phyloP scores from a whole-genome alignment of 345 rosid species.

The Gynandropsis gynandra region DNA sequence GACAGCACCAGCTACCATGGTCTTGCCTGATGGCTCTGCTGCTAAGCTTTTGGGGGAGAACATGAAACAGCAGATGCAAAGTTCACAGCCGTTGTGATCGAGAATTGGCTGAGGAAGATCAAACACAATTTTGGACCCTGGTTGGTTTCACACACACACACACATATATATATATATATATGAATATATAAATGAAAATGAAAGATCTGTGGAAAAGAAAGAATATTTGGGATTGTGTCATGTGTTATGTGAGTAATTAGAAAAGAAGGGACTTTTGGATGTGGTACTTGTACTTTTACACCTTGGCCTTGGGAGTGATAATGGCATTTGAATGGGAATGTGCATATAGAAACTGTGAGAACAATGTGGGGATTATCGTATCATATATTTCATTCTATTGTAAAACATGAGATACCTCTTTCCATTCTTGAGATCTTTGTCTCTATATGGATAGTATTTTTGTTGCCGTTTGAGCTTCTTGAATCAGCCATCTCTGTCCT shows the following conservation, averaged over 20 bases:
- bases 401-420: too few relatives aligned
- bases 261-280: conserved; percentile 18
- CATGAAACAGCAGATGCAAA: conserved; percentile 55
- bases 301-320: conserved; percentile 20
- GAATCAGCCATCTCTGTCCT: too few relatives aligned
- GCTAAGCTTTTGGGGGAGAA: conserved; percentile 43
- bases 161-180: conserved; percentile 10
- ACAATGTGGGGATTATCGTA: too few relatives aligned
- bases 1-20: conserved; percentile 37
- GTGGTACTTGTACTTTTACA: conserved; percentile 1
- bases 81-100: conserved; percentile 50
- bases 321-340: conserved; percentile 11
- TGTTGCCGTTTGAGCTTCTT: too few relatives aligned
- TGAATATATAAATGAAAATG: conserved; percentile 8
- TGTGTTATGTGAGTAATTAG: conserved; percentile 30
- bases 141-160: conserved; percentile 22
- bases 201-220: conserved; percentile 23
- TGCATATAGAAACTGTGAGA: background rate
- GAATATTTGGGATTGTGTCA: conserved; percentile 41
- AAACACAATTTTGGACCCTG: conserved; percentile 58
- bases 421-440: too few relatives aligned
- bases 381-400: too few relatives aligned
- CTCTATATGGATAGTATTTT: too few relatives aligned
- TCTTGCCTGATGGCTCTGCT: conserved; percentile 47
- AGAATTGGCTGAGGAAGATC: conserved; percentile 21